phyloP scores from a whole-genome alignment of 164 flowering plant species.

The Protea cynaroides region DNA sequence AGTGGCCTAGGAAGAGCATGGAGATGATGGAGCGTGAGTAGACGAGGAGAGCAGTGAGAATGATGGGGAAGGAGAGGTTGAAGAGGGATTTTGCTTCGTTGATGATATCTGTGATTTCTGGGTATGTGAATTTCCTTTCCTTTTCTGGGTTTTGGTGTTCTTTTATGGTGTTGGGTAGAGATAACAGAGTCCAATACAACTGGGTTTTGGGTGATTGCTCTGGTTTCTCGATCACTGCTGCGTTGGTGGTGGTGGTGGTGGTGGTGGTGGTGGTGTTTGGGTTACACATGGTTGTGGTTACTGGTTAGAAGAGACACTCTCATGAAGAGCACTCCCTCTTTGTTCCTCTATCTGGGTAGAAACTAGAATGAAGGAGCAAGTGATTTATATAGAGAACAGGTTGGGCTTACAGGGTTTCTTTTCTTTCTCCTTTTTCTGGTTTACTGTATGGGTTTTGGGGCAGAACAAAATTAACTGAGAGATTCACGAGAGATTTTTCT shows the following conservation, averaged over 20 bases:
- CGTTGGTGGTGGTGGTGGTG: constrained; percentile 1
- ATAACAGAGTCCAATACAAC: constrained; percentile 25
- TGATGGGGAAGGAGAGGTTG: constrained; percentile 65
- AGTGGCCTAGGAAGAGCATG: constrained; percentile 78
- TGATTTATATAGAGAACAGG: constrained; percentile 2
- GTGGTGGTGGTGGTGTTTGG: constrained; percentile 10
- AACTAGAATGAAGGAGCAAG: background rate
- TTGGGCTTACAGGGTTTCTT: too few species aligned
- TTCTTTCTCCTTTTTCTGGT: background rate
- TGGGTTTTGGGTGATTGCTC: constrained; percentile 21
- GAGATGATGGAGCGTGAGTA: constrained; percentile 75
- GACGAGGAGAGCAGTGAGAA: constrained; percentile 59
- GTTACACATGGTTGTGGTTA: constrained; percentile 34
- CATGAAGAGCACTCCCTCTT: background rate
- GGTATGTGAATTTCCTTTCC: constrained; percentile 7
- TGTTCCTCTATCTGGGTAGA: background rate
- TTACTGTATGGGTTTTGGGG: background rate
- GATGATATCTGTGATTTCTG: constrained; percentile 29
- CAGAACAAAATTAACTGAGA: background rate
- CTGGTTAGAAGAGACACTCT: constrained; percentile 1
- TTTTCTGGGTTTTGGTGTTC: constrained; percentile 1
- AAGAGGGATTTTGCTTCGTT: constrained; percentile 49
- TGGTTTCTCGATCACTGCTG: background rate
- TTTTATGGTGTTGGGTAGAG: constrained; percentile 20
- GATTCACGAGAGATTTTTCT: too few species aligned